Conservation (phyloP, 768 basidiomycete genomes). For the Kwoniella mangroviensis region DNA sequence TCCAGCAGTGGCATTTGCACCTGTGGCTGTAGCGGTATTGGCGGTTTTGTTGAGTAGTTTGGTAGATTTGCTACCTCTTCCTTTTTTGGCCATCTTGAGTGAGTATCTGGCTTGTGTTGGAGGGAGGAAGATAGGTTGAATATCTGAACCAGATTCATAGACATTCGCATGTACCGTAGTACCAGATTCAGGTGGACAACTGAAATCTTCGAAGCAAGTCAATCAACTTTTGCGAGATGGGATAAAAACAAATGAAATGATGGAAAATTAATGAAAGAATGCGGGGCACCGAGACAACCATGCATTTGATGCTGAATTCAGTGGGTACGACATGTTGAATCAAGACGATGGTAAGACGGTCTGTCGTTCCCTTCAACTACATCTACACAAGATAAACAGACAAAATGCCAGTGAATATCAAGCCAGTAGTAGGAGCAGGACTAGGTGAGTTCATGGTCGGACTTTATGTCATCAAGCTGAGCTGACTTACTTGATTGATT, state of each 20-base stretch:
- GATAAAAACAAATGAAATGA: conserved; percentile 16
- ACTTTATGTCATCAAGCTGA: background rate
- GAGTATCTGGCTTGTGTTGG: background rate
- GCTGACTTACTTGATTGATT: conserved; percentile 16
- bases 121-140: too few species aligned
- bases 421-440: conserved; percentile 54
- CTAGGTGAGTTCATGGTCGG: conserved; percentile 42
- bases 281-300: conserved; percentile 6
- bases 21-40: conserved; percentile 2
- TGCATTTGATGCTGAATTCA: background rate
- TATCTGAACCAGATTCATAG: too few species aligned
- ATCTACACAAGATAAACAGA: background rate
- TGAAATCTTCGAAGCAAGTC: conserved; percentile 13
- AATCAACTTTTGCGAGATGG: background rate
- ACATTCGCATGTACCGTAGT: background rate
- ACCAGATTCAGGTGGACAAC: background rate
- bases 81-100: conserved; percentile 20
- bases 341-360: too few species aligned
- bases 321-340: too few species aligned
- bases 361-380: background rate
- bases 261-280: background rate
- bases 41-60: conserved; percentile 16
- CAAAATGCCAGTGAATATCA: conserved; percentile 39
- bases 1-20: conserved; percentile 10
- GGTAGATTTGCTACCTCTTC: conserved; percentile 29